Conservation (phyloP, 495 filamentous ascomycete genomes). For the Tuber microsphaerosporum region DNA sequence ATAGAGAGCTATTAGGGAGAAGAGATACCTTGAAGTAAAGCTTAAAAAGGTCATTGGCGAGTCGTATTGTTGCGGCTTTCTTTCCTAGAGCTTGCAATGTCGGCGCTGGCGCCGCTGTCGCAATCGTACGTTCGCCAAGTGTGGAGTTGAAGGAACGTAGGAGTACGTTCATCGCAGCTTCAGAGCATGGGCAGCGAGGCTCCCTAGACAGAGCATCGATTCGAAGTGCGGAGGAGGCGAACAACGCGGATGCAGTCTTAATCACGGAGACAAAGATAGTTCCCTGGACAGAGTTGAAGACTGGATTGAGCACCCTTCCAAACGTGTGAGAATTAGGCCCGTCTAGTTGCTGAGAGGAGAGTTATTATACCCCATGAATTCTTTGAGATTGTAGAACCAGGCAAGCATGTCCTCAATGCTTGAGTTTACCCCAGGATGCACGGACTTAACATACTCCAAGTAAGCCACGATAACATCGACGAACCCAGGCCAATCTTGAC, state of each 20-base stretch:
- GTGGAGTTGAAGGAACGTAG: constrained; percentile 87
- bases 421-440: constrained; percentile 21
- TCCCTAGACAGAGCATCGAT: constrained; percentile 51
- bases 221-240: constrained; percentile 23
- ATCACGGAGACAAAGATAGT: constrained; percentile 69
- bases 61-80: constrained; percentile 76
- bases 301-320: constrained; percentile 53
- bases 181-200: constrained; percentile 61
- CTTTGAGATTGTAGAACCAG: constrained; percentile 23
- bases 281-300: constrained; percentile 70
- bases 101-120: constrained; percentile 41
- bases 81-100: constrained; percentile 64
- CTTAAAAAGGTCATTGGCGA: constrained; percentile 85
- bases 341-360: background rate
- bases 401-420: constrained; percentile 11
- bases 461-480: constrained; percentile 36
- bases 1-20: background rate
- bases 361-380: constrained; percentile 24
- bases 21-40: constrained; percentile 66
- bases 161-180: constrained; percentile 50
- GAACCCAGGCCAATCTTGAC: constrained; percentile 36
- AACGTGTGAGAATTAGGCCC: background rate
- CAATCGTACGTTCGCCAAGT: constrained; percentile 66
- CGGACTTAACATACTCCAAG: constrained; percentile 20
- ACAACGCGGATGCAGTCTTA: constrained; percentile 67